Evolutionary conservation across 495 filamentous ascomycete genomes (phyloP).

Genomic region (Penicillium turbatum): DNA sequence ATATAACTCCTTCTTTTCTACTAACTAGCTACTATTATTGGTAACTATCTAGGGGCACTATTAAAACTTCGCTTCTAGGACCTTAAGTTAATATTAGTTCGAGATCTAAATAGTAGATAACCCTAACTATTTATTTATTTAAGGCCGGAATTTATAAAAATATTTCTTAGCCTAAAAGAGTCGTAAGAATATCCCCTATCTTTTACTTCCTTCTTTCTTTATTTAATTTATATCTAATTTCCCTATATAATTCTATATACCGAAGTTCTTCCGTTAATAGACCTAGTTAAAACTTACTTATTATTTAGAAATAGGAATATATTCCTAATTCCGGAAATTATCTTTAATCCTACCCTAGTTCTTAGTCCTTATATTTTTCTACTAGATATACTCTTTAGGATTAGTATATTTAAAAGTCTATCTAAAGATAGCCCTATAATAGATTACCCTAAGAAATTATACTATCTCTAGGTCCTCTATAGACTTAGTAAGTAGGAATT

Average conservation of each 20-base stretch:
- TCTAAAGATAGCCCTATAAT: constrained; percentile 18
- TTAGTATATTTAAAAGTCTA: constrained; percentile 25
- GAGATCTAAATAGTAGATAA: constrained; percentile 26
- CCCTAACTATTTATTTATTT: constrained; percentile 32
- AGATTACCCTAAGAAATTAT: constrained; percentile 27
- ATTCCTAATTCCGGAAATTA: too few relatives aligned
- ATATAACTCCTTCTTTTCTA: constrained; percentile 35
- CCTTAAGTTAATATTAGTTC: constrained; percentile 28
- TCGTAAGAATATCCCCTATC: constrained; percentile 17
- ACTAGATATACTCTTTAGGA: constrained; percentile 32
- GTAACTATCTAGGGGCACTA: constrained; percentile 28
- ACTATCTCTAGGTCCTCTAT: constrained; percentile 27
- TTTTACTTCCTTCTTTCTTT: constrained; percentile 4
- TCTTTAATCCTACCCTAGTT: constrained; percentile 21
- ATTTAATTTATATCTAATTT: too few relatives aligned
- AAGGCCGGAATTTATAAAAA: constrained; percentile 32
- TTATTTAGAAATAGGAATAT: constrained; percentile 22
- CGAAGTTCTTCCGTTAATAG: too few relatives aligned
- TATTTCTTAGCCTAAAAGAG: constrained; percentile 31
- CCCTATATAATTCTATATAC: too few relatives aligned
- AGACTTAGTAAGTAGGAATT: constrained; percentile 28
- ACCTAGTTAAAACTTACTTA: too few relatives aligned
- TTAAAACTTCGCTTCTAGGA: constrained; percentile 29
- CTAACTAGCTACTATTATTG: constrained; percentile 32
- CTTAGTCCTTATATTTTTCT: constrained; percentile 27